These are phyloP conservation scores for Avena sativa DNA, from an alignment of 176 grass and related monocot genomes.

Conservation along the genomic window DNA sequence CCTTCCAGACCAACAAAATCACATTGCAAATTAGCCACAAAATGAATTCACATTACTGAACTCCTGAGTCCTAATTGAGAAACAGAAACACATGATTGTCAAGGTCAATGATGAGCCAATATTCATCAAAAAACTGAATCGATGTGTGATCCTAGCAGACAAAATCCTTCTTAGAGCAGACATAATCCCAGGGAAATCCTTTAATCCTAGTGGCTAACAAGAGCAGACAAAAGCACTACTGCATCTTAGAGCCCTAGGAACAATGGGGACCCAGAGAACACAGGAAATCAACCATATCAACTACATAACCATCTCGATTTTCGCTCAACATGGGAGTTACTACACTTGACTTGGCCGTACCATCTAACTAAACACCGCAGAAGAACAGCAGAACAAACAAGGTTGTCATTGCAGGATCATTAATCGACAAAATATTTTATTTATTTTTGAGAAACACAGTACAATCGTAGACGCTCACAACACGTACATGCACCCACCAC, in stretches of 20 bases:
- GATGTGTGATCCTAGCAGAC: not conserved
- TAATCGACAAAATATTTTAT: not conserved
- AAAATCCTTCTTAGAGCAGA: not conserved
- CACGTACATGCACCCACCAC: too few relatives aligned
- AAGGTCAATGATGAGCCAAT: not conserved
- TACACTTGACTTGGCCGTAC: not conserved
- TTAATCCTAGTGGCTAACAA: not conserved
- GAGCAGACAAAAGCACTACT: not conserved
- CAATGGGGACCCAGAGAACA: not conserved
- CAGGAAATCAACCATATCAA: constrained; percentile 1
- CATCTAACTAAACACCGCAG: not conserved
- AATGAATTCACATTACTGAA: not conserved
- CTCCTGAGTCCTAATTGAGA: not conserved
- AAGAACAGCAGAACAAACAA: constrained; percentile 10
- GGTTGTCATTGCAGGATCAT: constrained; percentile 8
- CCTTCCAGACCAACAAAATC: not conserved
- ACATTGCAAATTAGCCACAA: not conserved
- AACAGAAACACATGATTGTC: not conserved
- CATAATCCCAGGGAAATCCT: not conserved
- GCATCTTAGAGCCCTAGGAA: not conserved
- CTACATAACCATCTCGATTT: not conserved
- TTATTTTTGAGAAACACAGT: not conserved
- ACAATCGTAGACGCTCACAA: too few relatives aligned
- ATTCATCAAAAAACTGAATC: not conserved
- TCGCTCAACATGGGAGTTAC: not conserved